Percentiles rank a stretch among this genome's conserved stretches.
These are phyloP conservation scores for Seminavis robusta DNA, from an alignment of 108 stramenopile species.

Conservation along the genomic window DNA sequence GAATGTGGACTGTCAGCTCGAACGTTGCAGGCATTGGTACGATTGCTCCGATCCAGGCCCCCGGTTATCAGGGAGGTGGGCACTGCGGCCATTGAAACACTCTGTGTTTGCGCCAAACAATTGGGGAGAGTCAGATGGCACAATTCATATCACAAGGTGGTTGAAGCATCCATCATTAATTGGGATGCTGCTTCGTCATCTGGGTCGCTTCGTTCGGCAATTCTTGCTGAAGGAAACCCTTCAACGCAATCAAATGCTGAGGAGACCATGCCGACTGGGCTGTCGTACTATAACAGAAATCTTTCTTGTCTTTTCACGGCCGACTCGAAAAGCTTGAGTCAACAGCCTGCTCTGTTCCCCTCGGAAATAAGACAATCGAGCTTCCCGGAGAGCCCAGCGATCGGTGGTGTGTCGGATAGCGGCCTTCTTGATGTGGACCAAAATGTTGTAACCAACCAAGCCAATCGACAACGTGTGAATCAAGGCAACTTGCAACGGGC, in stretches of 20 bases:
- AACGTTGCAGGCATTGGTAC: constrained; percentile 75
- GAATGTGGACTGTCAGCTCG: constrained; percentile 49
- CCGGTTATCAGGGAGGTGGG: constrained; percentile 45
- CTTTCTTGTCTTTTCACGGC: too few species aligned
- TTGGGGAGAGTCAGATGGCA: constrained; percentile 67
- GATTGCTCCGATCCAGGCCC: constrained; percentile 57
- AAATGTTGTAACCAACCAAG: too few species aligned
- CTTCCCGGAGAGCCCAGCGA: too few species aligned
- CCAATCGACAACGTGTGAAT: constrained; percentile 21
- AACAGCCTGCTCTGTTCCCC: too few species aligned
- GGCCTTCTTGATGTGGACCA: too few species aligned
- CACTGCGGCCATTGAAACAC: constrained; percentile 56
- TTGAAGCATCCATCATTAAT: constrained; percentile 34
- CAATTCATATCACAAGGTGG: constrained; percentile 64
- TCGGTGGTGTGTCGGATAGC: too few species aligned
- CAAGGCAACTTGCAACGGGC: constrained; percentile 70
- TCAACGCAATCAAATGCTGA: too few species aligned
- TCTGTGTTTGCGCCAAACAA: constrained; percentile 72
- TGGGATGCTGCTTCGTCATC: constrained; percentile 42
- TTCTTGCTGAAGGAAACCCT: constrained; percentile 5
- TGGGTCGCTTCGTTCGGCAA: constrained; percentile 1
- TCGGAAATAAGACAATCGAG: too few species aligned
- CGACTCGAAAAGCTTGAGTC: too few species aligned
- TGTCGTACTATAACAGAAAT: too few species aligned
- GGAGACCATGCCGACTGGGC: too few species aligned